These are phyloP conservation scores for Alternaria burnsii DNA, from an alignment of 2,329 filamentous ascomycete genomes.

Conservation along the genomic window DNA sequence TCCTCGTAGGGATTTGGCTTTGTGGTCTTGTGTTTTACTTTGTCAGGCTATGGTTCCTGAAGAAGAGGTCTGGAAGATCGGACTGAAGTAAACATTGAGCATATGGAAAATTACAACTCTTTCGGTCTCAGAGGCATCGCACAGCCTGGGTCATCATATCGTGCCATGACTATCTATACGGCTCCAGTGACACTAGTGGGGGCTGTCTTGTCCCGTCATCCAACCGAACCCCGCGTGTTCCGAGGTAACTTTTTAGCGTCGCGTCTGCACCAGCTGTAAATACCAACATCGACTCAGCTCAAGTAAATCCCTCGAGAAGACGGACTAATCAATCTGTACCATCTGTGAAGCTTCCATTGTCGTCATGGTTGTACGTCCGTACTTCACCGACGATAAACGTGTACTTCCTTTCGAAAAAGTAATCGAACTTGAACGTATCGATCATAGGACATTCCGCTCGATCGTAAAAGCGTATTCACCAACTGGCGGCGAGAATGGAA, in stretches of 20 bases:
- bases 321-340: no score
- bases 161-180: not conserved
- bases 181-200: not conserved
- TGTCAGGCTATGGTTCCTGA: constrained; percentile 17
- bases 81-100: not conserved
- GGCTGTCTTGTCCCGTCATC: not conserved
- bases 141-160: not conserved
- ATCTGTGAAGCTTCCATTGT: not conserved
- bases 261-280: not conserved
- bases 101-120: not conserved
- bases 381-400: constrained; percentile 33
- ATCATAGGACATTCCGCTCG: constrained; percentile 52
- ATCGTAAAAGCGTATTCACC: constrained; percentile 55
- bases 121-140: not conserved
- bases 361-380: constrained; percentile 37
- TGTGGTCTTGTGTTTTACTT: constrained; percentile 34
- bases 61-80: not conserved
- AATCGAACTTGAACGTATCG: constrained; percentile 53
- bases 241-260: constrained; percentile 10
- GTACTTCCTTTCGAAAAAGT: constrained; percentile 53
- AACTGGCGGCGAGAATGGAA: constrained; percentile 50
- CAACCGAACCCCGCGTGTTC: constrained; percentile 1
- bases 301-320: not conserved
- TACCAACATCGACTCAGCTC: not conserved
- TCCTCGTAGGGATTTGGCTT: constrained; percentile 43